phyloP scores from a whole-genome alignment of 75 land plant species.

The Adiantum capillusveneris region DNA sequence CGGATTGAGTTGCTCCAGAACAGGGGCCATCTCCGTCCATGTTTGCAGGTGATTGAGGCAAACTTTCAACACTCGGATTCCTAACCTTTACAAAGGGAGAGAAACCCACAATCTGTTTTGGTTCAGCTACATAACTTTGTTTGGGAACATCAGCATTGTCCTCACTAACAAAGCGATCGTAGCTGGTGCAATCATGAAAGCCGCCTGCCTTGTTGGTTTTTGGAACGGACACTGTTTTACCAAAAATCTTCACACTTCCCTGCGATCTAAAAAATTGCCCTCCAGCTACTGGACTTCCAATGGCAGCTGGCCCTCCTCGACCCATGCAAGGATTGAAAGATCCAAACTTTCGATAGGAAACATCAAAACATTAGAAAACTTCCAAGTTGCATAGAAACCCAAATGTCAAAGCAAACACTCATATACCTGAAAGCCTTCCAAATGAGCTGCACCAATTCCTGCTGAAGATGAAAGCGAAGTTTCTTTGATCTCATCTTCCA shows the following conservation, averaged over 20 bases:
- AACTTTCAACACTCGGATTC: background rate
- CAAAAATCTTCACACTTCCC: conserved; percentile 1
- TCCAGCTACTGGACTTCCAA: too few relatives aligned
- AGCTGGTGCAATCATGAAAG: background rate
- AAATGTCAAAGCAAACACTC: background rate
- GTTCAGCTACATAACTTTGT: background rate
- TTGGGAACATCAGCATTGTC: background rate
- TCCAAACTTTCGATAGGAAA: background rate
- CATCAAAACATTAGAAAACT: too few relatives aligned
- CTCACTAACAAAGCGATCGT: background rate
- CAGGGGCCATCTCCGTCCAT: background rate
- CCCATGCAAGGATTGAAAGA: too few relatives aligned
- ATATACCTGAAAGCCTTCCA: background rate
- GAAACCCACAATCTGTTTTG: background rate
- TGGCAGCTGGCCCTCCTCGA: too few relatives aligned
- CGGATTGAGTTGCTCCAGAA: background rate
- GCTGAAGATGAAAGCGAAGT: background rate
- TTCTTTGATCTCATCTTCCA: background rate
- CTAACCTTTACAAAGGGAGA: background rate
- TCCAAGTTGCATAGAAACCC: too few relatives aligned
- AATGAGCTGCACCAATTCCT: background rate
- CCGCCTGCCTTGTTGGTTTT: background rate
- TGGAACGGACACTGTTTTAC: background rate
- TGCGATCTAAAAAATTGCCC: background rate
- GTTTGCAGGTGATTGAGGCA: background rate